phyloP scores from a whole-genome alignment of 805 yeast species.

The Vanderwaltozyma yarrowii region DNA sequence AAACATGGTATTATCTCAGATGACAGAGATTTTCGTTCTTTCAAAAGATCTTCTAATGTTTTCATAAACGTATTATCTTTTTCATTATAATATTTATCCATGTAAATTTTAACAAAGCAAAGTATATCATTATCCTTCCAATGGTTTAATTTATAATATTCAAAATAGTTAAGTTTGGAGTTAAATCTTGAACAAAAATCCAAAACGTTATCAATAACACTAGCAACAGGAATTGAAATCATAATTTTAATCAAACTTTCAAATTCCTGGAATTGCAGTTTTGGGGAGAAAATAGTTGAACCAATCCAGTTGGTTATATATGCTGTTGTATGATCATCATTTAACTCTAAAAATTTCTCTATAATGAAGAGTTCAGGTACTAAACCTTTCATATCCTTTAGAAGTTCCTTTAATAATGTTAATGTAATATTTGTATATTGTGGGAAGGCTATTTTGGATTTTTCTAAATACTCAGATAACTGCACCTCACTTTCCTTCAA shows the following conservation, averaged over 20 bases:
- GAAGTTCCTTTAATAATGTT: constrained; percentile 9
- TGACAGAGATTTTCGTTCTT: neutral
- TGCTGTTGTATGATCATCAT: constrained; percentile 5
- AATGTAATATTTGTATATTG: constrained; percentile 1
- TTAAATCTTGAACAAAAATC: constrained; percentile 6
- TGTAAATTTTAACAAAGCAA: constrained; percentile 6
- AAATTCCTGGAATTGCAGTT: constrained; percentile 7
- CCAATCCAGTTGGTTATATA: constrained; percentile 19
- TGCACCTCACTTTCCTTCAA: neutral
- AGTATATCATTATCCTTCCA: constrained; percentile 10
- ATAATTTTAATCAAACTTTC: constrained; percentile 11
- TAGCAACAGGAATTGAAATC: constrained; percentile 7
- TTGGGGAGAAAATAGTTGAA: constrained; percentile 14
- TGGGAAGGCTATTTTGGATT: neutral
- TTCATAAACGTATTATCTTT: neutral
- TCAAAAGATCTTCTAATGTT: neutral
- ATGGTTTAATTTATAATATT: constrained; percentile 3
- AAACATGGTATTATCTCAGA: neutral
- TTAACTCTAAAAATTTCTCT: constrained; percentile 8
- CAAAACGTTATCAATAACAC: constrained; percentile 13
- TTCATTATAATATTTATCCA: constrained; percentile 1
- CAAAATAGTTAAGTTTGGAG: constrained; percentile 4
- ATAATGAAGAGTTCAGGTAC: constrained; percentile 10
- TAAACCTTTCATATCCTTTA: constrained; percentile 4
- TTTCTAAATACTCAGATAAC: no score